Conservation (phyloP, 495 filamentous ascomycete genomes). For the Penicillium diatomitis region DNA sequence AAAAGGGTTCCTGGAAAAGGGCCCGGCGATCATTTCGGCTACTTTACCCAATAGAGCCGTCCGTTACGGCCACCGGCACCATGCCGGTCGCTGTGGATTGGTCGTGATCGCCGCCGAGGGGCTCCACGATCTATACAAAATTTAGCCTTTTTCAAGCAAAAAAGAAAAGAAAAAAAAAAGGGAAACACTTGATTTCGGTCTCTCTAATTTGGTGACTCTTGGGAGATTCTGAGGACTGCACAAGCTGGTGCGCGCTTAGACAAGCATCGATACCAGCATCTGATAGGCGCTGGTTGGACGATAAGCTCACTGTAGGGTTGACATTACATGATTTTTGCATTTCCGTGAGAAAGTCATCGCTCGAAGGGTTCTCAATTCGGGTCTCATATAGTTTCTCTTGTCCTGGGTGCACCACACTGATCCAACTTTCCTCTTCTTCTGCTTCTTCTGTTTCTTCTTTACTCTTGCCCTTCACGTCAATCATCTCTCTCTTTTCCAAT, state of each 20-base stretch:
- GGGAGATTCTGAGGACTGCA: too few relatives aligned
- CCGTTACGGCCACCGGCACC: conserved; percentile 13
- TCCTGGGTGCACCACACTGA: too few relatives aligned
- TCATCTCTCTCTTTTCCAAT: neutral
- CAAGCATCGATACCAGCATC: too few relatives aligned
- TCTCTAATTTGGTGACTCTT: too few relatives aligned
- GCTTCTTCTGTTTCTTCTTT: too few relatives aligned
- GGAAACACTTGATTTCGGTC: too few relatives aligned
- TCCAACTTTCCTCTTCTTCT: too few relatives aligned
- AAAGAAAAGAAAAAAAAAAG: too few relatives aligned
- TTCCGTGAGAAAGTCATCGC: too few relatives aligned
- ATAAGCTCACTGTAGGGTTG: conserved; percentile 11
- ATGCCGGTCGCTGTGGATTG: conserved; percentile 18
- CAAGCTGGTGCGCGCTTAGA: too few relatives aligned
- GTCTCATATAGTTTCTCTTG: neutral
- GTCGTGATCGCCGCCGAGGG: conserved; percentile 11
- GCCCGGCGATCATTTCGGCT: conserved; percentile 12
- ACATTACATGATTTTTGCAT: conserved; percentile 6
- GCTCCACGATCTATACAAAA: conserved; percentile 17
- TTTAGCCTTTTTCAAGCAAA: too few relatives aligned
- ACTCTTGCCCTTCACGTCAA: too few relatives aligned
- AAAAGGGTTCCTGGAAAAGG: conserved; percentile 9
- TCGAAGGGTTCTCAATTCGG: neutral
- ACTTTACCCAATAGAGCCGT: conserved; percentile 9
- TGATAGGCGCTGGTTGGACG: conserved; percentile 1